These are phyloP conservation scores for Pinus albicaulis DNA, from an alignment of 75 land plant species.

Conservation along the genomic window DNA sequence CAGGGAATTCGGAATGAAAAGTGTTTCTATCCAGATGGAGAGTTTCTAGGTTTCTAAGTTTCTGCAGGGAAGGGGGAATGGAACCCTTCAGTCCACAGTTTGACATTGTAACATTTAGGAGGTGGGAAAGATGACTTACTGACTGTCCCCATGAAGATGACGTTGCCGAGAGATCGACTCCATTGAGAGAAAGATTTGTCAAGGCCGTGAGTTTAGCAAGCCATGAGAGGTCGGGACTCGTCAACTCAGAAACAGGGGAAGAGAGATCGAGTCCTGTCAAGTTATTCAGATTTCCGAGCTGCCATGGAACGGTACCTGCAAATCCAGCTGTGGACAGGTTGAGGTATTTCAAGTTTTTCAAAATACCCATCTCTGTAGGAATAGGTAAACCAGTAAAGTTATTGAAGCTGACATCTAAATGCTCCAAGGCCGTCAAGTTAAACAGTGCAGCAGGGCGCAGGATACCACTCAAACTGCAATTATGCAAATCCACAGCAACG, in stretches of 20 bases:
- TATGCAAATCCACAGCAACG: background rate
- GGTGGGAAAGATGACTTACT: background rate
- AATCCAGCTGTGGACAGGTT: constrained; percentile 23
- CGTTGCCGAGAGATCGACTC: background rate
- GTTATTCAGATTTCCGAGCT: constrained; percentile 33
- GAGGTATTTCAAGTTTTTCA: constrained; percentile 18
- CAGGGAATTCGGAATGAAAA: too few species aligned
- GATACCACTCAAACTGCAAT: background rate
- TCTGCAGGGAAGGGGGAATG: background rate
- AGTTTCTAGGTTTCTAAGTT: background rate
- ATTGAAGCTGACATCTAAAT: constrained; percentile 29
- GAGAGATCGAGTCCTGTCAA: background rate
- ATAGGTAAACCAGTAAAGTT: constrained; percentile 8
- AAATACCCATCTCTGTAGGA: constrained; percentile 17
- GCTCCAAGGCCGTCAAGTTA: constrained; percentile 2
- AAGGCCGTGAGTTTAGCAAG: background rate
- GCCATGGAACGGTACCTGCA: constrained; percentile 27
- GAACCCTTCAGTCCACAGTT: background rate
- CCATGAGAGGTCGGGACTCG: background rate
- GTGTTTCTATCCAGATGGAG: background rate
- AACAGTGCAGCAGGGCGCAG: constrained; percentile 3
- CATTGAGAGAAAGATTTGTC: background rate
- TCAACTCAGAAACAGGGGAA: background rate
- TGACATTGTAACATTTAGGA: background rate
- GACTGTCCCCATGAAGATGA: background rate